A percentile compares a stretch with the other conserved stretches of the same genome.
phyloP scores from a whole-genome alignment of 1,284 basidiomycete species.

The Cutaneotrichosporon daszewskae region DNA sequence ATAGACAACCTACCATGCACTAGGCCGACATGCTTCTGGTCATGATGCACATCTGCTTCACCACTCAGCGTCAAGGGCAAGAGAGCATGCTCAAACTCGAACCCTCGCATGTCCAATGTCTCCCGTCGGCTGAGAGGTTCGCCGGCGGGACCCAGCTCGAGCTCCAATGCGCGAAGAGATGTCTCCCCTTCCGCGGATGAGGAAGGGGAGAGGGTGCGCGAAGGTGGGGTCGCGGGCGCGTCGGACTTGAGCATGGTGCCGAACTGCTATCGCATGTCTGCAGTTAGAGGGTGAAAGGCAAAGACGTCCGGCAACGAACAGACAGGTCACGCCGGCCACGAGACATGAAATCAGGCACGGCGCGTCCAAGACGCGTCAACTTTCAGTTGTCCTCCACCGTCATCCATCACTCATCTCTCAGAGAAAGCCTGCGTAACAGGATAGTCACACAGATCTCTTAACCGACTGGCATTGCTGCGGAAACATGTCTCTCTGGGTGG shows the following conservation, averaged over 20 bases:
- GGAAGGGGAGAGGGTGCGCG: slow-evolving; percentile 38
- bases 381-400: background rate
- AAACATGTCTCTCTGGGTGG: slow-evolving; percentile 75
- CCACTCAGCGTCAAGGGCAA: slow-evolving; percentile 69
- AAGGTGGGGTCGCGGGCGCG: slow-evolving; percentile 4
- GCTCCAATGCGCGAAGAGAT: slow-evolving; percentile 65
- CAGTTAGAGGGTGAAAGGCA: too few relatives aligned
- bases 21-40: slow-evolving; percentile 68
- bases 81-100: slow-evolving; percentile 70
- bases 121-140: slow-evolving; percentile 54
- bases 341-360: slow-evolving; percentile 8
- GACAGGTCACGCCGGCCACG: too few relatives aligned
- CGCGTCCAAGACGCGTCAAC: slow-evolving; percentile 3
- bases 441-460: too few relatives aligned
- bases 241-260: too few relatives aligned
- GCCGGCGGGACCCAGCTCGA: slow-evolving; percentile 51
- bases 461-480: background rate
- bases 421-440: too few relatives aligned
- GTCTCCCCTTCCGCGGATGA: slow-evolving; percentile 51
- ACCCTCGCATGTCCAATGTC: slow-evolving; percentile 55
- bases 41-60: slow-evolving; percentile 46
- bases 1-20: slow-evolving; percentile 59
- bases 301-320: too few relatives aligned
- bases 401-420: slow-evolving; percentile 48
- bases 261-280: too few relatives aligned